Conservation (phyloP, 176 grass and related monocot species). For the Elymus sibiricus region DNA sequence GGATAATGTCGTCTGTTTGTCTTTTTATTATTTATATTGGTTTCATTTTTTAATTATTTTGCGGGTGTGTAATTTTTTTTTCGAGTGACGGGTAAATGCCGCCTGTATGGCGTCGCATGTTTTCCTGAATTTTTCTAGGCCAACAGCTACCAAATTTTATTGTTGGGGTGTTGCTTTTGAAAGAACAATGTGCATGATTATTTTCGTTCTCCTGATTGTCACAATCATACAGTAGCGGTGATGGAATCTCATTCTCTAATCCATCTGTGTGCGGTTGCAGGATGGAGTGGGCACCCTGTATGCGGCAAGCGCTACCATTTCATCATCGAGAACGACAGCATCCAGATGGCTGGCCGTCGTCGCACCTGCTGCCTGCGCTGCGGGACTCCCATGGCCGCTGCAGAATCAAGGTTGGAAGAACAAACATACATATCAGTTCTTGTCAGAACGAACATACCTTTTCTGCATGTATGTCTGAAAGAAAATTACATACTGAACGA, state of each 20-base stretch:
- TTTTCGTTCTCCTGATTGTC: neutral
- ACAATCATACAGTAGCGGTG: neutral
- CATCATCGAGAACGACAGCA: constrained; percentile 82
- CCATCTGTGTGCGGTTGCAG: constrained; percentile 44
- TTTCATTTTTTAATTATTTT: neutral
- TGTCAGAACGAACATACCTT: neutral
- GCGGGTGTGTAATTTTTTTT: neutral
- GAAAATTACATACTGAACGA: neutral
- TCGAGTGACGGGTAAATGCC: neutral
- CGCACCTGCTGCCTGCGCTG: constrained; percentile 74
- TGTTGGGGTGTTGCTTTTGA: constrained; percentile 35
- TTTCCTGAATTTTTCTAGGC: neutral
- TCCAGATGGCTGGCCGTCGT: constrained; percentile 37
- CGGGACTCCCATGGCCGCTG: constrained; percentile 48
- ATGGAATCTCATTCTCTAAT: constrained; percentile 25
- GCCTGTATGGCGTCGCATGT: neutral
- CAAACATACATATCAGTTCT: neutral
- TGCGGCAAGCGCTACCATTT: constrained; percentile 98
- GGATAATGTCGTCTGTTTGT: neutral
- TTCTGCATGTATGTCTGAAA: neutral
- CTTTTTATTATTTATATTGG: neutral
- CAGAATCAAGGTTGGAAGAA: constrained; percentile 78
- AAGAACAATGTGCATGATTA: neutral
- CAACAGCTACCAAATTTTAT: neutral
- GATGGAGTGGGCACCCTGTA: constrained; percentile 93